Percentiles rank a stretch among this genome's conserved stretches.
These are phyloP conservation scores for Pestalotiopsis sp. DNA, from an alignment of 2,329 filamentous ascomycete genomes.

Conservation along the genomic window DNA sequence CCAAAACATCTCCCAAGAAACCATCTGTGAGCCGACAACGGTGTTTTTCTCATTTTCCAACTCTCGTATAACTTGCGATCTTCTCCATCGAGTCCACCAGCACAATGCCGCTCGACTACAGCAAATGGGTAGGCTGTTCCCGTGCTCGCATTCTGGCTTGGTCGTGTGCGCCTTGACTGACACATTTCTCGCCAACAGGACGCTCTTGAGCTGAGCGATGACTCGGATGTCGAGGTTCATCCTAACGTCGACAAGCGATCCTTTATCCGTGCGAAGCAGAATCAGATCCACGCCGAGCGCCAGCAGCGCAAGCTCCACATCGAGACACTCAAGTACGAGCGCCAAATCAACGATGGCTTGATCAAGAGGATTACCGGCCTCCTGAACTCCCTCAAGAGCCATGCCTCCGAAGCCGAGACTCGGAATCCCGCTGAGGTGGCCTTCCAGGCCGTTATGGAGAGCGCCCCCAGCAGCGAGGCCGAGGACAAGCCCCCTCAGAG, in stretches of 20 bases:
- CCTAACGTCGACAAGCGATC: constrained; percentile 98
- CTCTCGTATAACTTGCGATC: neutral
- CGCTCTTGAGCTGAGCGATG: constrained; percentile 93
- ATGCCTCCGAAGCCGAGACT: constrained; percentile 68
- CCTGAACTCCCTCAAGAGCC: constrained; percentile 73
- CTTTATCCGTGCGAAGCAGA: constrained; percentile 97
- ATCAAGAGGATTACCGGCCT: constrained; percentile 82
- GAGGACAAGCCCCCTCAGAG: constrained; percentile 76
- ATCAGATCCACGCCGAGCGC: constrained; percentile 92
- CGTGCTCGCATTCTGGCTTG: neutral
- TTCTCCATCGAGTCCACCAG: neutral
- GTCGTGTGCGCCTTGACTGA: constrained; percentile 6
- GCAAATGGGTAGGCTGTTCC: constrained; percentile 64
- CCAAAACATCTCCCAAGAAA: neutral
- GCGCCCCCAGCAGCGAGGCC: constrained; percentile 64
- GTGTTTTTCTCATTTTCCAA: neutral
- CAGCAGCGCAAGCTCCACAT: constrained; percentile 86
- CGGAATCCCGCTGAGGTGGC: constrained; percentile 78
- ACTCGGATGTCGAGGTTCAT: constrained; percentile 97
- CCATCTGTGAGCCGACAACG: neutral
- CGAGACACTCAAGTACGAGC: constrained; percentile 88
- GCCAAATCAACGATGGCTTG: constrained; percentile 89
- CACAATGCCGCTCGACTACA: constrained; percentile 61
- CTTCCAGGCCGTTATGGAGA: constrained; percentile 88
- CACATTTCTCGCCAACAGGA: constrained; percentile 56